Conservation (phyloP, 2,329 filamentous ascomycete species). For the Penicillium italicum region DNA sequence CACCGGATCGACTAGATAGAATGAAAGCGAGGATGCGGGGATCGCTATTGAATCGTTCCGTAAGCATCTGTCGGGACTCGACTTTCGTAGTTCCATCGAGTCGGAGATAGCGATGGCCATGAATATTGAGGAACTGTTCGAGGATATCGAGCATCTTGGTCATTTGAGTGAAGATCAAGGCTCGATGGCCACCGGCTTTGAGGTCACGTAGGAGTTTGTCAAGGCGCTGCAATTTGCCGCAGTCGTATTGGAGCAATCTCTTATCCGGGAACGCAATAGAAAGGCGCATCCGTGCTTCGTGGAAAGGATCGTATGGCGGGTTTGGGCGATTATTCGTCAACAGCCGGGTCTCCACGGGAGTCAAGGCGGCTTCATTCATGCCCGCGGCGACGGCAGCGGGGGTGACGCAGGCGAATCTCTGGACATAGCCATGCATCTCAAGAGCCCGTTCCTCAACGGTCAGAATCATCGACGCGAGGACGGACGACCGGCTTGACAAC, state of each 20-base stretch:
- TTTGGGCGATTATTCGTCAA: slow-evolving; percentile 48
- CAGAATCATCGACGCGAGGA: slow-evolving; percentile 59
- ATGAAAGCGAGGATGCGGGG: slow-evolving; percentile 92
- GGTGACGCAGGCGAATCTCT: slow-evolving; percentile 88
- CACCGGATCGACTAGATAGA: slow-evolving; percentile 87
- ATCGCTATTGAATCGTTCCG: slow-evolving; percentile 95
- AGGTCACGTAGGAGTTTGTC: slow-evolving; percentile 81
- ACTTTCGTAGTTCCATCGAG: slow-evolving; percentile 96
- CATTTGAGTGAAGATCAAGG: slow-evolving; percentile 99
- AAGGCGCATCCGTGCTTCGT: slow-evolving; percentile 85
- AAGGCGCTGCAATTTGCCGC: slow-evolving; percentile 88
- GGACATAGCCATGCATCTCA: slow-evolving; percentile 68
- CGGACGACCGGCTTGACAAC: slow-evolving; percentile 66
- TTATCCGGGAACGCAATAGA: slow-evolving; percentile 97
- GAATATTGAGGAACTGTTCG: slow-evolving; percentile 96
- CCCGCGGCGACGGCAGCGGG: slow-evolving; percentile 82
- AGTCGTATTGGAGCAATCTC: slow-evolving; percentile 93
- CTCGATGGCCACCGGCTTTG: slow-evolving; percentile 85
- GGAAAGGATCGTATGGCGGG: slow-evolving; percentile 72
- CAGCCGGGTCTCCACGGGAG: slow-evolving; percentile 55
- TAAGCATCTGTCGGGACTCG: slow-evolving; percentile 90
- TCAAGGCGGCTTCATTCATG: slow-evolving; percentile 64
- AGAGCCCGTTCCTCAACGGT: slow-evolving; percentile 70
- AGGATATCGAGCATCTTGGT: slow-evolving; percentile 96
- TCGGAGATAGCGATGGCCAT: slow-evolving; percentile 93